Conservation (phyloP, 1,284 basidiomycete genomes). For the Melampsora larici-populina region DNA sequence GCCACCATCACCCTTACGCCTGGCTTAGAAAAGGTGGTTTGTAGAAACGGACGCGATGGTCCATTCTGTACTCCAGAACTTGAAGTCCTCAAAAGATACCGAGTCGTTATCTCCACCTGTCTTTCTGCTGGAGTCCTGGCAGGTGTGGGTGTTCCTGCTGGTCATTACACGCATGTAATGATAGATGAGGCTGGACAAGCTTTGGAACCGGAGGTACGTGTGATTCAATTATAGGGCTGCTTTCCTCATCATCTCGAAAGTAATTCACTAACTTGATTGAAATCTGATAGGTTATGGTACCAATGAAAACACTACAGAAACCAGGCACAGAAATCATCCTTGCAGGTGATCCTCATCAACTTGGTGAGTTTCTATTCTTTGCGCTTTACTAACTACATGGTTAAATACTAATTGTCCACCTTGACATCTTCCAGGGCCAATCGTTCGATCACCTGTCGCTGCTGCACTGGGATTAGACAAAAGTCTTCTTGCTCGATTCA, state of each 20-base stretch:
- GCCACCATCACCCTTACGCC: neutral
- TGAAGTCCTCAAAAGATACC: constrained; percentile 58
- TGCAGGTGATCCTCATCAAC: too few relatives aligned
- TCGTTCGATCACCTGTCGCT: too few relatives aligned
- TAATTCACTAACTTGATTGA: constrained; percentile 62
- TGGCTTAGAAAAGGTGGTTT: too few relatives aligned
- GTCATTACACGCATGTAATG: constrained; percentile 65
- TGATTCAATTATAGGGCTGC: constrained; percentile 62
- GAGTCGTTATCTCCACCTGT: constrained; percentile 64
- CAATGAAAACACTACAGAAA: too few relatives aligned
- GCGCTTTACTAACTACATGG: too few relatives aligned
- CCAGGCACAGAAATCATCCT: too few relatives aligned
- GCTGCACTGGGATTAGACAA: too few relatives aligned
- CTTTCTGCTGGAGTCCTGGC: constrained; percentile 62
- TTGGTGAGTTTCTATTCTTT: too few relatives aligned
- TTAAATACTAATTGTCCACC: too few relatives aligned
- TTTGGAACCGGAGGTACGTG: constrained; percentile 63
- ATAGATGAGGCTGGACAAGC: constrained; percentile 67
- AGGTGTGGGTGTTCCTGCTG: constrained; percentile 60
- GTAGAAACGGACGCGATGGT: constrained; percentile 48
- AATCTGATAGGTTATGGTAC: constrained; percentile 54
- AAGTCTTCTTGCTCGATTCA: too few relatives aligned
- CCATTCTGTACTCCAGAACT: constrained; percentile 59
- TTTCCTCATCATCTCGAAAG: constrained; percentile 59
- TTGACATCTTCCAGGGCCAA: too few relatives aligned